Base-by-base conservation (phyloP, 768 basidiomycete species). In the Rhizopogon vesiculosus region DNA sequence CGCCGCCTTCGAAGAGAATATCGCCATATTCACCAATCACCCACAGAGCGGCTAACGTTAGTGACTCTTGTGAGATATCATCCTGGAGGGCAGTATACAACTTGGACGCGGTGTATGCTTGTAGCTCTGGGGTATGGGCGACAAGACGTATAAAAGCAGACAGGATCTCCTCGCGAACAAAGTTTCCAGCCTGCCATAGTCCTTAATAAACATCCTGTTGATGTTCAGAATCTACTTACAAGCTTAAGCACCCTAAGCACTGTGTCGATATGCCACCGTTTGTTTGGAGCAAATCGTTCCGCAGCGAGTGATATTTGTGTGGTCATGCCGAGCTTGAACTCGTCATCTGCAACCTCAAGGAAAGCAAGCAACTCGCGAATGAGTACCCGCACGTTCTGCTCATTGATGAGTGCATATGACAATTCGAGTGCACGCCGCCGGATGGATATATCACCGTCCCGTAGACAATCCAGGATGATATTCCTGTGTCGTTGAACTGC, bases 381-480 rank as follows among this genome's bases (percentile, higher is more conserved):
- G 56, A 98, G 83, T 53, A 97, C 81, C 39, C 93, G 87, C 44
- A 99, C 91, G 65, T 97, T 98, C 60, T 83, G 78, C 64, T 98
- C 96, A 66, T 97, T 96, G 69, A 98, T 93, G 53, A 99, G 83
- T 0, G 96, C 95, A 69, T 98, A 99, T 10, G 94, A 97, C 2
- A 99, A 80, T 70, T 98, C 97, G 33, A 99, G 83, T 1, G 97
- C 97, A 55, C 97, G 87, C 43, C 97, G 86, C 35, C 97, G 86
- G 67, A 99, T 99, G 9, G 97, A 99, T 54, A 99, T 98, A 63
- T 98, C 97, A 9, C 96, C 97, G 62, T 99, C 97, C n/a, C 96
- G 87, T 40, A 99, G 76, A 75, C 97, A 99, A 69, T 98, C 96
- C n/a, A 99, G 85, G 61, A 99, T 98, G 62, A 92, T 98, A 70